Percentiles rank a stretch among this genome's conserved stretches.
These are phyloP conservation scores for Halophytophthora batemanensis DNA, from an alignment of 352 stramenopile genomes.

Conservation along the genomic window DNA sequence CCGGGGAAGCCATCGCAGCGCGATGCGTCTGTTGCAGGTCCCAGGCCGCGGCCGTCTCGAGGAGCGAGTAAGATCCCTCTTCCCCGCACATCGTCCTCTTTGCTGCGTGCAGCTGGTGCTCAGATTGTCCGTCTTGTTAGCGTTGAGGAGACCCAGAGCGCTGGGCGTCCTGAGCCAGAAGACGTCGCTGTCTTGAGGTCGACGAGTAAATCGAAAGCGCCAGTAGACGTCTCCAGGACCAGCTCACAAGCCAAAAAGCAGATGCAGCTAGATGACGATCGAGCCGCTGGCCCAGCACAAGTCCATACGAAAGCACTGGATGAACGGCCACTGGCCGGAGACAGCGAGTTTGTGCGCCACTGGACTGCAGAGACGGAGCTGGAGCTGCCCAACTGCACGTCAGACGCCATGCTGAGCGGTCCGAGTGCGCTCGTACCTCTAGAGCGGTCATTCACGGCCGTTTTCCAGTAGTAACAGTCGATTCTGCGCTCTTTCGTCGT, in stretches of 20 bases:
- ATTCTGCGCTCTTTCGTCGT: not conserved
- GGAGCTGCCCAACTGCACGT: slow-evolving; percentile 27
- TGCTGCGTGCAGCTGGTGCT: slow-evolving; percentile 9
- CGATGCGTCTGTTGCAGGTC: too few species aligned
- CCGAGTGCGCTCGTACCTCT: slow-evolving; percentile 29
- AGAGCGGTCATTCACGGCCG: slow-evolving; percentile 7
- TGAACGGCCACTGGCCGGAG: slow-evolving; percentile 19
- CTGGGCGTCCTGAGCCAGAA: not conserved
- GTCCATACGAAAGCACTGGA: slow-evolving; percentile 1
- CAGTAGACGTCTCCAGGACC: too few species aligned
- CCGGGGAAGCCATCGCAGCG: too few species aligned
- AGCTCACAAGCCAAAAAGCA: too few species aligned
- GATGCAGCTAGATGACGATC: too few species aligned
- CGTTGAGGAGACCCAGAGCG: not conserved
- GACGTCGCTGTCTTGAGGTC: too few species aligned
- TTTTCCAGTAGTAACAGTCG: slow-evolving; percentile 14
- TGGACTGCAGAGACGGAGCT: slow-evolving; percentile 9
- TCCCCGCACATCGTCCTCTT: slow-evolving; percentile 5
- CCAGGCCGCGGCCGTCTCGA: slow-evolving; percentile 16
- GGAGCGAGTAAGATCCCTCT: slow-evolving; percentile 36
- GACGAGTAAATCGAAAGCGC: too few species aligned
- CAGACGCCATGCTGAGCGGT: slow-evolving; percentile 26
- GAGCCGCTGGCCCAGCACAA: too few species aligned
- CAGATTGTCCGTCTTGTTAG: slow-evolving; percentile 8
- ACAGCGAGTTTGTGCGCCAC: slow-evolving; percentile 26